A percentile compares a stretch with the other conserved stretches of the same genome.
phyloP scores from a whole-genome alignment of 2,329 filamentous ascomycete species.

The Botrytis cinerea region DNA sequence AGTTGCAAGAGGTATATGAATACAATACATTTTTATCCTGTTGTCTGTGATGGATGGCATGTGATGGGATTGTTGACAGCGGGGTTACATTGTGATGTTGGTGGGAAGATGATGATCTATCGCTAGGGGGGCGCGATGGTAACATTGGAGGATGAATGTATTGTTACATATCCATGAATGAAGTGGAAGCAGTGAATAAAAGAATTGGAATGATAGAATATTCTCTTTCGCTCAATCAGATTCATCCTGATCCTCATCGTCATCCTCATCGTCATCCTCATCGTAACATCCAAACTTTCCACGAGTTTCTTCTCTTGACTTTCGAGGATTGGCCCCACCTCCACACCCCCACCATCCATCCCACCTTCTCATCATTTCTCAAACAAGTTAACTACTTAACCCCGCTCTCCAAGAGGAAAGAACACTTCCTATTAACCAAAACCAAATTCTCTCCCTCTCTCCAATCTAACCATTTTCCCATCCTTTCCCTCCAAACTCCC shows the following conservation, averaged over 20 bases:
- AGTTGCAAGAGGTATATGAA: not conserved
- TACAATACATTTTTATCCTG: not conserved
- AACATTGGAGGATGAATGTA: not conserved
- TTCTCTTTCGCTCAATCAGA: too few relatives aligned
- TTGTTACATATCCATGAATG: not conserved
- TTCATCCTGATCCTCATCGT: too few relatives aligned
- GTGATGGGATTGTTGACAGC: not conserved
- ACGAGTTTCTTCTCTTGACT: constrained; percentile 1
- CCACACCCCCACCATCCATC: not conserved
- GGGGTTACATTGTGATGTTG: not conserved
- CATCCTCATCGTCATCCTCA: too few relatives aligned
- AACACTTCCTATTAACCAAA: not conserved
- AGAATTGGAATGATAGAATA: not conserved
- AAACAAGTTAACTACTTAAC: not conserved
- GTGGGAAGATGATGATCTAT: not conserved
- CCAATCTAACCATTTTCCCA: not conserved
- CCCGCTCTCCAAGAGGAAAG: not conserved
- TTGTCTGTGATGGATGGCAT: not conserved
- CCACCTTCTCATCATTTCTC: constrained; percentile 1
- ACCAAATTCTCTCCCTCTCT: not conserved
- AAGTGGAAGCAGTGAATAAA: not conserved
- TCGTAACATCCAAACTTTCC: not conserved
- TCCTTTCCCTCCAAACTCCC: too few relatives aligned
- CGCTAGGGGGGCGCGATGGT: not conserved
- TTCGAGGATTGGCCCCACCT: not conserved